These are phyloP conservation scores for Xylariales sp. DNA, from an alignment of 2,329 filamentous ascomycete genomes.

Conservation along the genomic window DNA sequence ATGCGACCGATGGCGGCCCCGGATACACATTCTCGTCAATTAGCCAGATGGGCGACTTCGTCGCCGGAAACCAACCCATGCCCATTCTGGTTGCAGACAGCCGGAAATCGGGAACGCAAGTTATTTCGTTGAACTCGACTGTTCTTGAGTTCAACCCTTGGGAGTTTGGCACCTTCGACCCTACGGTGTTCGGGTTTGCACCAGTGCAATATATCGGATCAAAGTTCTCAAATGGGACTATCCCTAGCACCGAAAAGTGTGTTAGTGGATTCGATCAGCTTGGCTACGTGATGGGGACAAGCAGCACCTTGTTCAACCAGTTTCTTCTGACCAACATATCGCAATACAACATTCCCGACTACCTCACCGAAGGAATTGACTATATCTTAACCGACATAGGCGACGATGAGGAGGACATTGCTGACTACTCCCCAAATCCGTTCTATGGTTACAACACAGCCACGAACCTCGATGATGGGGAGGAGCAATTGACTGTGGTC, in stretches of 20 bases:
- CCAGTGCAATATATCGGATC: constrained; percentile 70
- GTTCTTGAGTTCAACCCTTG: constrained; percentile 76
- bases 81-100: constrained; percentile 70
- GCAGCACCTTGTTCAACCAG: constrained; percentile 79
- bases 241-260: constrained; percentile 56
- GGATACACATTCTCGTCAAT: constrained; percentile 73
- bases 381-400: constrained; percentile 52
- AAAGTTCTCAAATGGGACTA: constrained; percentile 59
- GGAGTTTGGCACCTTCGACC: constrained; percentile 75
- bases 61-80: constrained; percentile 60
- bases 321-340: constrained; percentile 62
- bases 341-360: constrained; percentile 35
- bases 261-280: constrained; percentile 78
- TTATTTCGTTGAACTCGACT: constrained; percentile 68
- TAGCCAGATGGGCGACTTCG: constrained; percentile 57
- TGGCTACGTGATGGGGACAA: constrained; percentile 82
- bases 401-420: constrained; percentile 64
- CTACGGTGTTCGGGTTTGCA: constrained; percentile 66
- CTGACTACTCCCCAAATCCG: constrained; percentile 69
- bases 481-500: constrained; percentile 60
- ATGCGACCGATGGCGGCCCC: constrained; percentile 61
- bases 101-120: constrained; percentile 54
- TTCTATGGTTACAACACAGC: constrained; percentile 63
- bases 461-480: constrained; percentile 52
- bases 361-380: constrained; percentile 47